These are phyloP conservation scores for Bruguiera parviflora DNA, from an alignment of 345 rosid genomes.

Conservation along the genomic window DNA sequence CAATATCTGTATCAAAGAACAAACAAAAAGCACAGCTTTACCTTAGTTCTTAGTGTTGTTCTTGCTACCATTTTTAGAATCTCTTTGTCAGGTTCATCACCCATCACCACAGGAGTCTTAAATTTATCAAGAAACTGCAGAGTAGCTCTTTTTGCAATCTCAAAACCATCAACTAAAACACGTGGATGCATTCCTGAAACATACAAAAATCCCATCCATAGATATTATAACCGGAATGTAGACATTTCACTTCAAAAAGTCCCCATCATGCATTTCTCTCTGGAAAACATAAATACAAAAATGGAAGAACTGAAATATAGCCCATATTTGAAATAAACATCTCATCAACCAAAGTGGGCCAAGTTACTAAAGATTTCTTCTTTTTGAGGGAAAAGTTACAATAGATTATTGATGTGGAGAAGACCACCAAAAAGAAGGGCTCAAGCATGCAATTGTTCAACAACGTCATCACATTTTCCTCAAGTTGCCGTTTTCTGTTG, in stretches of 20 bases:
- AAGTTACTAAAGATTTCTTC: too few species aligned
- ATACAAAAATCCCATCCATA: constrained; percentile 1
- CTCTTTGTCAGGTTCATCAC: constrained; percentile 91
- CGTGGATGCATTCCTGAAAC: constrained; percentile 95
- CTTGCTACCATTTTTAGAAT: constrained; percentile 96
- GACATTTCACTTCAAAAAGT: too few species aligned
- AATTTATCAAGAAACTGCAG: constrained; percentile 88
- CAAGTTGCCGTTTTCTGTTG: too few species aligned
- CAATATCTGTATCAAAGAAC: background rate
- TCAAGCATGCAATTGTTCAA: too few species aligned
- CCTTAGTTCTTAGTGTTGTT: constrained; percentile 91
- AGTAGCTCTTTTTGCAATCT: constrained; percentile 92
- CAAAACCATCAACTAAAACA: constrained; percentile 96
- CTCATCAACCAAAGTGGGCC: too few species aligned
- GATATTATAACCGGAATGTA: background rate
- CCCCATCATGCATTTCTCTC: background rate
- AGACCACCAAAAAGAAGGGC: too few species aligned
- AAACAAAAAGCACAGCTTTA: constrained; percentile 15
- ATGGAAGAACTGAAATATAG: background rate
- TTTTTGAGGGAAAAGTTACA: too few species aligned
- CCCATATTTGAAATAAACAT: too few species aligned
- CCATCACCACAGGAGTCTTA: constrained; percentile 94
- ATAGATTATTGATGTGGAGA: too few species aligned
- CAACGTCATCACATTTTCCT: too few species aligned
- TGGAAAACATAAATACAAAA: background rate